These are phyloP conservation scores for Hippophae rhamnoides DNA, from an alignment of 306 rosid genomes.

Conservation along the genomic window DNA sequence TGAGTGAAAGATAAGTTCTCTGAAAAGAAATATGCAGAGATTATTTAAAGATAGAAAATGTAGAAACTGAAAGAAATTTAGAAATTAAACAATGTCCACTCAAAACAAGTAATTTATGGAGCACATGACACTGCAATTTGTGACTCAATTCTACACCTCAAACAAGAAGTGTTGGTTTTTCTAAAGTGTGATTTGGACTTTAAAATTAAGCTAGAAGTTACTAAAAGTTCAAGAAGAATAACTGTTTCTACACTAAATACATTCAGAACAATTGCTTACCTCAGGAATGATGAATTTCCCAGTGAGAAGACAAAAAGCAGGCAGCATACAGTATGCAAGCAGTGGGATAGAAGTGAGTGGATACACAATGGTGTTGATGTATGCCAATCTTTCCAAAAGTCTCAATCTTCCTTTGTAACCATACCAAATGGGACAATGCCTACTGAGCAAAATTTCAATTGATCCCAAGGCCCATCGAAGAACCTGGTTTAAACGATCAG, in stretches of 20 bases:
- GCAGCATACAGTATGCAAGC: slow-evolving; percentile 81
- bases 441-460: slow-evolving; percentile 90
- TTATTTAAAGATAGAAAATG: no score
- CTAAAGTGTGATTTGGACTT: neutral
- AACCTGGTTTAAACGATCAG: slow-evolving; percentile 96
- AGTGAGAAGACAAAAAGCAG: slow-evolving; percentile 94
- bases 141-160: neutral
- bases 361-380: slow-evolving; percentile 91
- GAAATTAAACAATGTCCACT: no score
- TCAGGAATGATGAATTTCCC: slow-evolving; percentile 94
- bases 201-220: slow-evolving; percentile 2
- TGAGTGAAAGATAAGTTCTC: no score
- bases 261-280: slow-evolving; percentile 25
- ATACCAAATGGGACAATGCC: slow-evolving; percentile 99
- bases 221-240: no score
- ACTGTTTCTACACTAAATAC: no score
- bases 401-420: slow-evolving; percentile 83
- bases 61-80: no score
- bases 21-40: no score
- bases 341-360: slow-evolving; percentile 89
- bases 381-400: slow-evolving; percentile 77
- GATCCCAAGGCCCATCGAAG: slow-evolving; percentile 99
- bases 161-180: neutral
- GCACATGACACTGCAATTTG: neutral
- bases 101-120: neutral